phyloP scores from a whole-genome alignment of 306 rosid species.

The Carpinus viminea region DNA sequence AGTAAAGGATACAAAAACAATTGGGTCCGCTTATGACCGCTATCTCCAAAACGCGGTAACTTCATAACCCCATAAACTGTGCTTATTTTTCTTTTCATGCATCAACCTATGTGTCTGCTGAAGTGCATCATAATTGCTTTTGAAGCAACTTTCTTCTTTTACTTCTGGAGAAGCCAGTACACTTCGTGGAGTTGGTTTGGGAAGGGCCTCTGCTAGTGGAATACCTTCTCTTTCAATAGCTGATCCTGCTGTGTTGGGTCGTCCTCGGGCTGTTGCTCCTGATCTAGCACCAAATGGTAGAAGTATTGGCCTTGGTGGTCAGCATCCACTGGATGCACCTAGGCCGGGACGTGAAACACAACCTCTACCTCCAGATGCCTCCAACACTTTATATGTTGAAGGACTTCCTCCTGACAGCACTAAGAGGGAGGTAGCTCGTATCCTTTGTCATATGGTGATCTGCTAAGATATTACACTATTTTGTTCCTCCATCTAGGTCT shows the following conservation, averaged over 20 bases:
- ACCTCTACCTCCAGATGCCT: slow-evolving; percentile 86
- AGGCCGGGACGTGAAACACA: slow-evolving; percentile 72
- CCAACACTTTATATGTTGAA: slow-evolving; percentile 86
- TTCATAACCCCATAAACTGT: slow-evolving; percentile 21
- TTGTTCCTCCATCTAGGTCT: slow-evolving; percentile 12
- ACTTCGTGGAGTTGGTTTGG: slow-evolving; percentile 55
- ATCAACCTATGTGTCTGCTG: slow-evolving; percentile 27
- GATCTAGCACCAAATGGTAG: slow-evolving; percentile 64
- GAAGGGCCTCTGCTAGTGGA: slow-evolving; percentile 56
- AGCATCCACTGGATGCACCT: slow-evolving; percentile 53
- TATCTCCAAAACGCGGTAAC: slow-evolving; percentile 89
- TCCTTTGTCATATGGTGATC: slow-evolving; percentile 46
- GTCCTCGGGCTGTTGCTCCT: slow-evolving; percentile 52
- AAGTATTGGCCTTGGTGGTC: slow-evolving; percentile 55
- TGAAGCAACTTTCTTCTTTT: slow-evolving; percentile 66
- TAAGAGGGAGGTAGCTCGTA: slow-evolving; percentile 89
- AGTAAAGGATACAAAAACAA: slow-evolving; percentile 59
- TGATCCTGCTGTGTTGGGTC: slow-evolving; percentile 58
- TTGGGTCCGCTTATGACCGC: slow-evolving; percentile 87
- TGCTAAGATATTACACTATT: slow-evolving; percentile 13
- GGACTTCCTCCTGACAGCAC: slow-evolving; percentile 88
- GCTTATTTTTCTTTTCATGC: slow-evolving; percentile 19
- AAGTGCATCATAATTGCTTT: slow-evolving; percentile 37
- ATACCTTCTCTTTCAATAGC: slow-evolving; percentile 50
- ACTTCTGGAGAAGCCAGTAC: slow-evolving; percentile 69